Percentiles rank a stretch among this genome's conserved stretches.
Conservation (phyloP, 495 filamentous ascomycete genomes). For the Lichenothelia convexa region DNA sequence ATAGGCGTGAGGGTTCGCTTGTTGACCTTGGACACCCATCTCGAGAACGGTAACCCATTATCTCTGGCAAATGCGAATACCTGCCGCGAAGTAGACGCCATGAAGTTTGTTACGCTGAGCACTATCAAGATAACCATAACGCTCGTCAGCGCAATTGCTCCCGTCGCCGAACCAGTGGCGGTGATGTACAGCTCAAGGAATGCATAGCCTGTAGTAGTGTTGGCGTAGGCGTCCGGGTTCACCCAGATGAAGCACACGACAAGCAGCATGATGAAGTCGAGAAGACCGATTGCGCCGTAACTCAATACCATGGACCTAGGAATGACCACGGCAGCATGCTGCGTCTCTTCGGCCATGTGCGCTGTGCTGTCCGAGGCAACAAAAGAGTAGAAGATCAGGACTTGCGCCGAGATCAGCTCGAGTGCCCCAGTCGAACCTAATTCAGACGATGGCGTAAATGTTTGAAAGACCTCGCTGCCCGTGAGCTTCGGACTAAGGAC, state of each 20-base stretch:
- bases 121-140: constrained; percentile 6
- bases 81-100: too few relatives aligned
- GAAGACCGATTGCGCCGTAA: constrained; percentile 6
- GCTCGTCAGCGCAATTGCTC: constrained; percentile 2
- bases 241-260: constrained; percentile 5
- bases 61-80: too few relatives aligned
- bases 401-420: constrained; percentile 3
- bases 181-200: constrained; percentile 5
- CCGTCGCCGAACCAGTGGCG: constrained; percentile 2
- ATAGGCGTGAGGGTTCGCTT: too few relatives aligned
- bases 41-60: too few relatives aligned
- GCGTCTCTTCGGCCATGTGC: constrained; percentile 12
- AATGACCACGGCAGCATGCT: constrained; percentile 6
- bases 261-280: constrained; percentile 7
- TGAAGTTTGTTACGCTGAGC: constrained; percentile 6
- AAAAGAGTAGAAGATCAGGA: constrained; percentile 1
- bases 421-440: constrained; percentile 4
- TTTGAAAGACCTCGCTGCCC: constrained; percentile 3
- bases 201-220: constrained; percentile 3
- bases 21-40: too few relatives aligned
- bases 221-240: background rate
- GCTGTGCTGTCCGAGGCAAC: constrained; percentile 7
- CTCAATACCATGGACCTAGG: constrained; percentile 6
- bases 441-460: constrained; percentile 2
- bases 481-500: too few relatives aligned